Evolutionary conservation across 805 yeast species (phyloP).

Genomic region (Starmerella kuoi): DNA sequence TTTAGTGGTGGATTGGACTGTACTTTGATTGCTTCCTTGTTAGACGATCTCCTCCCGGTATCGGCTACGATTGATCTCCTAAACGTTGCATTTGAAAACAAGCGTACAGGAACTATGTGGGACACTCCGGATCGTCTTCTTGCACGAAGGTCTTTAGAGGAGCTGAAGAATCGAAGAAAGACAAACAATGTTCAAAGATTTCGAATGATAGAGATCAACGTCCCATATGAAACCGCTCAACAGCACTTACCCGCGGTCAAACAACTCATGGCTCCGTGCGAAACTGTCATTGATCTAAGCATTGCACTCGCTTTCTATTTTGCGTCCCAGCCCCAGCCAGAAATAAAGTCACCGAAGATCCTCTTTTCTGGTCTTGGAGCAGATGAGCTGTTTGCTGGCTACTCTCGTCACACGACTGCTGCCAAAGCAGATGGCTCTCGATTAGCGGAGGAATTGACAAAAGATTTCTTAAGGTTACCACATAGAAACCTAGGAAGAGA

Average conservation of each 20-base stretch:
- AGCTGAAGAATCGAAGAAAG: conserved; percentile 31
- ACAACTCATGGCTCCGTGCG: conserved; percentile 64
- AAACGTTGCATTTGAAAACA: conserved; percentile 87
- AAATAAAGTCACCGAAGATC: conserved; percentile 34
- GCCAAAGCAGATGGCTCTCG: conserved; percentile 31
- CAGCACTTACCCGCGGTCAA: conserved; percentile 40
- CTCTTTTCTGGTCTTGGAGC: conserved; percentile 91
- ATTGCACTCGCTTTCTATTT: conserved; percentile 92
- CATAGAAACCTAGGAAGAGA: conserved; percentile 79
- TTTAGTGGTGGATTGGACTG: conserved; percentile 97
- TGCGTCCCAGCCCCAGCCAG: conserved; percentile 45
- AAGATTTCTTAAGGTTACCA: conserved; percentile 64
- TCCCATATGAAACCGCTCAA: conserved; percentile 56
- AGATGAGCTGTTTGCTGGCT: conserved; percentile 93
- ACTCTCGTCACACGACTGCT: conserved; percentile 56
- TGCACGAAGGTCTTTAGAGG: conserved; percentile 50
- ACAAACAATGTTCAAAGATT: conserved; percentile 30
- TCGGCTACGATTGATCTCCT: conserved; percentile 49
- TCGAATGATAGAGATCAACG: conserved; percentile 56
- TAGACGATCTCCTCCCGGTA: conserved; percentile 24
- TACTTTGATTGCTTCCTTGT: conserved; percentile 51
- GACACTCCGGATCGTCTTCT: conserved; percentile 80
- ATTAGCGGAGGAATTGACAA: conserved; percentile 47
- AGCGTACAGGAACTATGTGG: conserved; percentile 45
- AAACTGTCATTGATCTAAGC: conserved; percentile 89